Evolutionary conservation across 257 asterid species (phyloP), one percentile per base, ranked within the genome.

Genomic region (Orobanche coerulescens): DNA sequence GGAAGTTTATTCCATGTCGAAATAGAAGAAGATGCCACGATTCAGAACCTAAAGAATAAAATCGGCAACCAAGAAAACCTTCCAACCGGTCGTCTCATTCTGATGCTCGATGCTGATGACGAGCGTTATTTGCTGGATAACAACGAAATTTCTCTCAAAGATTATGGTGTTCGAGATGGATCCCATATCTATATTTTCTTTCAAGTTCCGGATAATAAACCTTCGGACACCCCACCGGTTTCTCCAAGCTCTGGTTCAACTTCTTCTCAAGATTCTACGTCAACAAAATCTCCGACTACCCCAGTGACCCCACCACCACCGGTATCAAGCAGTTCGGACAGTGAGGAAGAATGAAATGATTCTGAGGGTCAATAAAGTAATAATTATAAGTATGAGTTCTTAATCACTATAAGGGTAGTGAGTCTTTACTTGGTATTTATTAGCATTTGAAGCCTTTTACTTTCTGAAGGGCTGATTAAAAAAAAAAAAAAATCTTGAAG

Each of bases 141-240:
- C 0, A 74, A 84, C 4, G 78, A 82, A 23, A 30, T 43, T 34
- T 3, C 65, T 5, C 83, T 91, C 15, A 59, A 48, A 9, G 81
- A 76, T 1, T 84, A 75, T 4, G 91, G 94, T 0, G 76, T 91
- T 23, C n/a, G 16, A 44, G 90, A 85, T 42, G 77, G 85, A 62
- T 88, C 95, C 34, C 94, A 67, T 42, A 48, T 88, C 50, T 85
- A 85, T 56, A 65, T 88, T 34, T 79, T 85, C 64, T 75, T 46
- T 85, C 5, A 20, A 37, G 20, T 67, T 68, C 4, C 42, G 15
- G 8, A 72, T 15, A n/a, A 46, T 1, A 61, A 76, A 7, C 47
- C 12, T 40, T 2, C 9, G 12, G 12, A 9, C 58, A 10, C 8
- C 58, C 7, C n/a, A 12, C 15, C 5, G 75, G 18, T 16, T 7